Evolutionary conservation across 164 flowering plant genomes (phyloP), one percentile per base, ranked within the genome.

Genomic region (Vitis rupestris): DNA sequence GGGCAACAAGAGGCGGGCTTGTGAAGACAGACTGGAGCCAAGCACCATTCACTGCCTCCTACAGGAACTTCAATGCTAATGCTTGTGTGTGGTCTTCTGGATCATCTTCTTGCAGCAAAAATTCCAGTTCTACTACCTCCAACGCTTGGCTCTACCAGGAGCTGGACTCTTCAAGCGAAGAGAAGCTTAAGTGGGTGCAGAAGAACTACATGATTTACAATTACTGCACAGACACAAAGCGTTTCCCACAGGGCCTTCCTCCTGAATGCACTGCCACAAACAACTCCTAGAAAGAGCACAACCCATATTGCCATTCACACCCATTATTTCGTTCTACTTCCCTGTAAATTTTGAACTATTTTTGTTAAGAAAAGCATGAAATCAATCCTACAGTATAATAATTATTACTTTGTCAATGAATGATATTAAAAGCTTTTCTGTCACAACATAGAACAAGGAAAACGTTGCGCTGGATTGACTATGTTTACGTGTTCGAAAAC

Each of bases 1-100:
- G 84, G 85, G 85, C 85, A 1, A 82, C 85, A 29, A 71, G 76
- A 48, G 78, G 77, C 2, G 85, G 85, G 7, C 68, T 57, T 5
- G 82, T 82, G 7, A 82, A 82, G 71, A 79, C 82, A 0, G 78
- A 82, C 61, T 82, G 82, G 85, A 70, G 48, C 12, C 53, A 75
- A 16, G 85, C 85, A 9, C 82, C 84, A 3, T 81, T 81, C 78
- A 64, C 71, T 1, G 82, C 84, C 9, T 72, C 72, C 13, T 76
- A 76, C 72, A 70, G 72, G 15, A 67, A 71, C 67, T 72, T 72
- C 79, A 76, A 48, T 4, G 76, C 72, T n/a, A 55, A 73, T 27
- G 68, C 72, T 23, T 72, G 75, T 15, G 10, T 60, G 44, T 59
- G 60, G 61, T 59, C 70, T 2, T 8, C 61, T 9, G 72, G 72